These are phyloP conservation scores for Pyrenophora seminiperda DNA, from an alignment of 2,329 filamentous ascomycete genomes.

Conservation along the genomic window DNA sequence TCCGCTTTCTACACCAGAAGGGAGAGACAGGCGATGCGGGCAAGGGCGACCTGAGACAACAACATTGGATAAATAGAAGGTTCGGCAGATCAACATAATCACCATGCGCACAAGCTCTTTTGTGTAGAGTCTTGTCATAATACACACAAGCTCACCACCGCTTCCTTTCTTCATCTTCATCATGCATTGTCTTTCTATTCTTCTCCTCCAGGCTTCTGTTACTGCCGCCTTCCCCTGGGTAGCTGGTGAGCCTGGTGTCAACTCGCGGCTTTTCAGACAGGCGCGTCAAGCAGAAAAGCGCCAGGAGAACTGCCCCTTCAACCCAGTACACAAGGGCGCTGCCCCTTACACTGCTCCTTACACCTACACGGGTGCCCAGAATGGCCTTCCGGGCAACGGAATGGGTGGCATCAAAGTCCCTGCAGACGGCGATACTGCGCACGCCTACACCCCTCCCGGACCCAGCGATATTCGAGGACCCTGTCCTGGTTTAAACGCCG, in stretches of 20 bases:
- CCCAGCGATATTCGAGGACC: constrained; percentile 37
- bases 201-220: constrained; percentile 24
- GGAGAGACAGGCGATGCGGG: background rate
- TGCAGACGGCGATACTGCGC: constrained; percentile 47
- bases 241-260: constrained; percentile 24
- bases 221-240: constrained; percentile 30
- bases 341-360: constrained; percentile 24
- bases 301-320: constrained; percentile 30
- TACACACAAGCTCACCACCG: background rate
- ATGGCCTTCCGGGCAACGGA: constrained; percentile 50
- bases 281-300: constrained; percentile 18
- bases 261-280: constrained; percentile 19
- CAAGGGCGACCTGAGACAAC: background rate
- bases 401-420: constrained; percentile 54
- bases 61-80: constrained; percentile 2
- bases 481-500: constrained; percentile 52
- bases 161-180: background rate
- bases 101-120: constrained; percentile 1
- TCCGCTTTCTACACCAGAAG: background rate
- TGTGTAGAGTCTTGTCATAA: background rate
- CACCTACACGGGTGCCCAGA: constrained; percentile 53
- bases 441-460: constrained; percentile 23
- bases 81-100: background rate
- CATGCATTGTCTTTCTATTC: constrained; percentile 24
- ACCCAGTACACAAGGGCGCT: constrained; percentile 29